Percentiles rank a stretch among this genome's conserved stretches.
Conservation (phyloP, 139 green algal species). For the Coelastrella sp. region DNA sequence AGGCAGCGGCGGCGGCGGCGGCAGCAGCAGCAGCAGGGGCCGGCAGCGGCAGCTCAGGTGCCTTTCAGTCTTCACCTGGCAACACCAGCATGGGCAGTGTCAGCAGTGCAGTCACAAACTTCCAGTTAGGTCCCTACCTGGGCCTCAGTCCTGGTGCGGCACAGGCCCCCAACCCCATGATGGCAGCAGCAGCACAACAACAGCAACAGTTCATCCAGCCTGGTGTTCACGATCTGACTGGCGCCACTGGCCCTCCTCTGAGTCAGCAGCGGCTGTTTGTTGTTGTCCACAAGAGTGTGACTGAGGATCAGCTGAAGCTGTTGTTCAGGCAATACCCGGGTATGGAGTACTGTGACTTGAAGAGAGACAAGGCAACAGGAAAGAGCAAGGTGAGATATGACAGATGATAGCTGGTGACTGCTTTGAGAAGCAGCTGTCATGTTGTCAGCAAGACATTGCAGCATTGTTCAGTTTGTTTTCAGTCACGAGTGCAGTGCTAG, state of each 20-base stretch:
- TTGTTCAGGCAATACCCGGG: constrained; percentile 86
- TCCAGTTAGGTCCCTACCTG: constrained; percentile 31
- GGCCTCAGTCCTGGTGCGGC: constrained; percentile 20
- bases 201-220: not conserved
- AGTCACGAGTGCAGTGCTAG: no score
- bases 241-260: not conserved
- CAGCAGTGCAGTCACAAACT: constrained; percentile 44
- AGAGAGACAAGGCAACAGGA: constrained; percentile 80
- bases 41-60: not conserved
- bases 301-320: constrained; percentile 76
- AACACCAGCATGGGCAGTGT: constrained; percentile 31
- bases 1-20: constrained; percentile 32
- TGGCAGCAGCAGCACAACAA: no score
- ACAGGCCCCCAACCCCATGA: constrained; percentile 1
- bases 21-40: constrained; percentile 30
- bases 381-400: constrained; percentile 80
- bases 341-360: constrained; percentile 94
- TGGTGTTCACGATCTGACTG: not conserved
- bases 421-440: no score
- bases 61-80: constrained; percentile 34
- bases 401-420: no score
- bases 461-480: no score
- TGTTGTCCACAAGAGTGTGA: constrained; percentile 87
- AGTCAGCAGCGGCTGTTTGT: constrained; percentile 88
- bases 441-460: no score